A percentile compares a stretch with the other conserved stretches of the same genome.
These are phyloP conservation scores for Hagleromyces aurorensis DNA, from an alignment of 805 yeast genomes.

Conservation along the genomic window DNA sequence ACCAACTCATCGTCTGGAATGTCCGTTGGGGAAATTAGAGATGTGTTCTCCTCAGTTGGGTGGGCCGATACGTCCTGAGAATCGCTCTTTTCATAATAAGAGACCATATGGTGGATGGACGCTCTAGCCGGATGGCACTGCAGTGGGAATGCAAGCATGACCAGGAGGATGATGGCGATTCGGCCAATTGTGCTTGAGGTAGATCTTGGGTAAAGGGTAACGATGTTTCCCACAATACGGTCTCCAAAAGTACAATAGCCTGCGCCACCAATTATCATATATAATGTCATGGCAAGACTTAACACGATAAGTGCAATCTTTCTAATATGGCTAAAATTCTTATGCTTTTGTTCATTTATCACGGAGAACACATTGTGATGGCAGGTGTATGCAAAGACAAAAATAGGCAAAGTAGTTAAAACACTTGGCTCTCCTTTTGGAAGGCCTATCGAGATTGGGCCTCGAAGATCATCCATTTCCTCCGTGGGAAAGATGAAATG, in stretches of 20 bases:
- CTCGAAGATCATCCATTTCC: slow-evolving; percentile 32
- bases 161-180: slow-evolving; percentile 70
- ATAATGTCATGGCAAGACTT: slow-evolving; percentile 50
- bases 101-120: slow-evolving; percentile 65
- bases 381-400: slow-evolving; percentile 91
- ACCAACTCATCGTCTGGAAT: slow-evolving; percentile 21
- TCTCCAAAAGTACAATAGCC: slow-evolving; percentile 89
- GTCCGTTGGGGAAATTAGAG: slow-evolving; percentile 3
- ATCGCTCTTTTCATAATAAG: slow-evolving; percentile 32
- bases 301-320: slow-evolving; percentile 47
- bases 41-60: slow-evolving; percentile 3
- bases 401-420: slow-evolving; percentile 78
- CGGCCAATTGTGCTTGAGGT: slow-evolving; percentile 70
- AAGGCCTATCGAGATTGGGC: slow-evolving; percentile 39
- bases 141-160: slow-evolving; percentile 76
- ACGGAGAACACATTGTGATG: slow-evolving; percentile 92
- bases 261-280: slow-evolving; percentile 63
- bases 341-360: slow-evolving; percentile 66
- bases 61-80: slow-evolving; percentile 3
- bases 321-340: slow-evolving; percentile 39
- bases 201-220: slow-evolving; percentile 63
- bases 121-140: slow-evolving; percentile 89
- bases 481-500: slow-evolving; percentile 43
- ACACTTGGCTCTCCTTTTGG: slow-evolving; percentile 42
- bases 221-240: slow-evolving; percentile 68